A percentile compares a stretch with the other conserved stretches of the same genome.
These are phyloP conservation scores for Penicillium expansum DNA, from an alignment of 2,329 filamentous ascomycete species.

Conservation along the genomic window DNA sequence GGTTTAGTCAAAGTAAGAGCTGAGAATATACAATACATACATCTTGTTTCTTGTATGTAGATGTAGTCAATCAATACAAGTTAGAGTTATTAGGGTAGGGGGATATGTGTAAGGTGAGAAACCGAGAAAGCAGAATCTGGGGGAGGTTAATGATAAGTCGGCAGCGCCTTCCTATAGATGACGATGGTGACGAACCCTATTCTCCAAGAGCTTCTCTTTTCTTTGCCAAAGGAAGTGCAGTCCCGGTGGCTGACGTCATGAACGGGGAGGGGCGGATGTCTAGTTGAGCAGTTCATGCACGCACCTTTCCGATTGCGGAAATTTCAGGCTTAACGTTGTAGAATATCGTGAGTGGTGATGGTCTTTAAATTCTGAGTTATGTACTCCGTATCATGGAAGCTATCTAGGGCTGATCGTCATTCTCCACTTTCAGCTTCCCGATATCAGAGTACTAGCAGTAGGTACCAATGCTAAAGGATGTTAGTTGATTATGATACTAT, in stretches of 20 bases:
- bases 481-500: not conserved
- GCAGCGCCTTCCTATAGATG: slow-evolving; percentile 26
- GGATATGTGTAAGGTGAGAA: not conserved
- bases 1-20: not conserved
- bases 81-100: not conserved
- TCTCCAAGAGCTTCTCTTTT: slow-evolving; percentile 1
- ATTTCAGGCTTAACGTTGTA: not conserved
- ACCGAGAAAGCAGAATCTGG: not conserved
- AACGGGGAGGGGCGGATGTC: slow-evolving; percentile 20
- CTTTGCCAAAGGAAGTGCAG: slow-evolving; percentile 14
- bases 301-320: slow-evolving; percentile 4
- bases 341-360: not conserved
- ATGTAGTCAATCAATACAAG: slow-evolving; percentile 3
- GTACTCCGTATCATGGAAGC: not conserved
- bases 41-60: slow-evolving; percentile 9
- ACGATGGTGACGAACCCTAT: slow-evolving; percentile 20
- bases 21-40: slow-evolving; percentile 8
- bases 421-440: slow-evolving; percentile 5
- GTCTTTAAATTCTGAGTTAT: not conserved
- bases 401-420: slow-evolving; percentile 9
- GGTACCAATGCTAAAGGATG: not conserved
- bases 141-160: not conserved
- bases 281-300: not conserved
- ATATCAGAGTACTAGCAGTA: not conserved
- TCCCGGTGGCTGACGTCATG: slow-evolving; percentile 32